Evolutionary conservation across 1,284 basidiomycete genomes (phyloP).

Genomic region (Cutaneotrichosporon curvatum): DNA sequence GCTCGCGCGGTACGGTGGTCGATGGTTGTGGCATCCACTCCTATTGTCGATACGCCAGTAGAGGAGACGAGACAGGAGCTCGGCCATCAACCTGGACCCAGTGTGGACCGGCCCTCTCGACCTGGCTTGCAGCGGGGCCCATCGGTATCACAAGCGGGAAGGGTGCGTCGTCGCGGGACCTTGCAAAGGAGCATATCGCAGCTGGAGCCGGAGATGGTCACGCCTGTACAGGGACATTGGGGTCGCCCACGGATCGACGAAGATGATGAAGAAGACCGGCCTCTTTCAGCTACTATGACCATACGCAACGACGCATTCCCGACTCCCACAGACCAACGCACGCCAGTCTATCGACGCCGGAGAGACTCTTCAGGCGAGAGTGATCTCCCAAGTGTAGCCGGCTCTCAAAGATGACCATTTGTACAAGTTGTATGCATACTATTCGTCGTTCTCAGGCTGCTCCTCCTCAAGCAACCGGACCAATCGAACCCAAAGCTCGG

Average conservation of each 20-base stretch:
- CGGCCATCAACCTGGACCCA: background rate
- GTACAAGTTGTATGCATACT: slow-evolving; percentile 6
- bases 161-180: slow-evolving; percentile 28
- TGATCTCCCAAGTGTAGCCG: slow-evolving; percentile 12
- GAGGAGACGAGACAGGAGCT: background rate
- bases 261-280: slow-evolving; percentile 26
- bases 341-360: slow-evolving; percentile 5
- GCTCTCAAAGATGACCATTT: background rate
- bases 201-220: slow-evolving; percentile 11
- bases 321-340: slow-evolving; percentile 15
- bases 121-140: slow-evolving; percentile 23
- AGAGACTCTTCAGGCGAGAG: slow-evolving; percentile 12
- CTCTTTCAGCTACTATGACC: slow-evolving; percentile 1
- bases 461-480: slow-evolving; percentile 93
- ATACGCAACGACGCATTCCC: slow-evolving; percentile 20
- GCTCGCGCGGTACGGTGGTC: slow-evolving; percentile 32
- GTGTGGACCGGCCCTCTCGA: background rate
- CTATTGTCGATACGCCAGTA: background rate
- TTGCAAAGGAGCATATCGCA: slow-evolving; percentile 4
- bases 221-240: slow-evolving; percentile 1
- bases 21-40: slow-evolving; percentile 10
- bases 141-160: slow-evolving; percentile 23
- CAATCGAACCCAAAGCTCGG: slow-evolving; percentile 85
- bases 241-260: slow-evolving; percentile 26
- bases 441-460: slow-evolving; percentile 48